Conservation (phyloP, 1,284 basidiomycete species). For the Ustilago bromivora region DNA sequence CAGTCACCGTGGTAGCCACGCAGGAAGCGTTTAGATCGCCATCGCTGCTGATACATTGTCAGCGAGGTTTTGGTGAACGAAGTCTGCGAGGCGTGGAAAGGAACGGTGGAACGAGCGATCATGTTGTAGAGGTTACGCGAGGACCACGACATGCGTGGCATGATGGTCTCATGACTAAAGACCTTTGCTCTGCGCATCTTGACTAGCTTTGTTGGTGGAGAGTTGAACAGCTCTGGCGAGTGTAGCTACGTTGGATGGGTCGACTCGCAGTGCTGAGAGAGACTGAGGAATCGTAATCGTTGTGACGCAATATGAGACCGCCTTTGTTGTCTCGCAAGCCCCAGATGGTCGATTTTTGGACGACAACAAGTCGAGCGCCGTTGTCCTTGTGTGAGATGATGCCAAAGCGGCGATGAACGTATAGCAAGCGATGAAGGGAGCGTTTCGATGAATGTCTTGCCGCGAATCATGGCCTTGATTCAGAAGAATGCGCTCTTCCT, state of each 20-base stretch:
- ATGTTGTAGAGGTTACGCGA: conserved; percentile 83
- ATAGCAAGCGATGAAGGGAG: background rate
- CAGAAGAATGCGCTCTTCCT: background rate
- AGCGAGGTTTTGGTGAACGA: conserved; percentile 76
- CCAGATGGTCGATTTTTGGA: too few relatives aligned
- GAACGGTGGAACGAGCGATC: conserved; percentile 71
- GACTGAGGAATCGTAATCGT: background rate
- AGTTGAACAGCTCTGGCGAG: background rate
- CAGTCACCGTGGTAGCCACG: conserved; percentile 96
- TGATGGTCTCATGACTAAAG: conserved; percentile 61
- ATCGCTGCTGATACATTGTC: conserved; percentile 91
- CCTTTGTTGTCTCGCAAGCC: background rate
- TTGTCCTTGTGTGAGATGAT: background rate
- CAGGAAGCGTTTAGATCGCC: conserved; percentile 87
- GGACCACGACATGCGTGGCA: conserved; percentile 75
- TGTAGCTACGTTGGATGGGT: background rate
- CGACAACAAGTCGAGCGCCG: background rate
- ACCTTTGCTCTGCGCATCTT: conserved; percentile 63
- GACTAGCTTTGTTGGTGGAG: conserved; percentile 4
- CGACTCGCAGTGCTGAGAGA: background rate
- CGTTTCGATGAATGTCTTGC: background rate
- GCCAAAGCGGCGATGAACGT: background rate
- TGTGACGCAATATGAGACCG: background rate
- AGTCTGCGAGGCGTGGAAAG: conserved; percentile 70
- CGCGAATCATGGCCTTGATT: background rate